These are phyloP conservation scores for Apiosordaria backusii DNA, from an alignment of 495 filamentous ascomycete genomes.

Conservation along the genomic window DNA sequence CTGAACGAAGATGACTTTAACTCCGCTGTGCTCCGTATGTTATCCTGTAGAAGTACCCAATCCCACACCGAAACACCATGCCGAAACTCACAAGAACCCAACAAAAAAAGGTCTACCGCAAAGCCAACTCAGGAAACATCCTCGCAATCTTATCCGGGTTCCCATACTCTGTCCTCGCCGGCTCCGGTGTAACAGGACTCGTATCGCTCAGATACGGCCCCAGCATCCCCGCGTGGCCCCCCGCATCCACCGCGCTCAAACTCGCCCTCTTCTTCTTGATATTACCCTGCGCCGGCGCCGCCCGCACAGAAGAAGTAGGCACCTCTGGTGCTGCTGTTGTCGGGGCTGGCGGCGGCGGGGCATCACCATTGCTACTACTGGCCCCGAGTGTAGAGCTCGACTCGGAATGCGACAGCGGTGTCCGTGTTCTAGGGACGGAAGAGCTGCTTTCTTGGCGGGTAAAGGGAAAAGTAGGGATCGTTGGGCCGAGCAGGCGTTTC, in stretches of 20 bases:
- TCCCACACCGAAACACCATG: background rate
- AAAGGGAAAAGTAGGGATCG: constrained; percentile 29
- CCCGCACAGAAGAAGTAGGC: constrained; percentile 17
- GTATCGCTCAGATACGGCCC: constrained; percentile 9
- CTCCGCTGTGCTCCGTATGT: background rate
- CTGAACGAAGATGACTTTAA: background rate
- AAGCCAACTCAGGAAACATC: constrained; percentile 36
- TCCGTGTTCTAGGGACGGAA: constrained; percentile 31
- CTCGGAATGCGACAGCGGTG: constrained; percentile 36
- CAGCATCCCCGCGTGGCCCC: constrained; percentile 2
- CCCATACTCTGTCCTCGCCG: constrained; percentile 31
- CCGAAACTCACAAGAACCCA: no score
- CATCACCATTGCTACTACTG: no score
- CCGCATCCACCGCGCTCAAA: constrained; percentile 31
- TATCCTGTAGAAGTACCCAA: background rate
- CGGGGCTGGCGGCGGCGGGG: background rate
- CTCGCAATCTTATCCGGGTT: constrained; percentile 38
- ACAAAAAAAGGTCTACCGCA: background rate
- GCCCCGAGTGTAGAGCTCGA: constrained; percentile 6
- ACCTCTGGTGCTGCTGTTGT: constrained; percentile 9
- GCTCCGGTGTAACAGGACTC: constrained; percentile 29
- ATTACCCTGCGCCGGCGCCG: constrained; percentile 41
- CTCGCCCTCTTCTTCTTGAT: constrained; percentile 51
- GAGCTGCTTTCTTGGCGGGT: constrained; percentile 28
- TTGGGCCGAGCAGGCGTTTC: constrained; percentile 33